Evolutionary conservation across 1,284 basidiomycete genomes (phyloP).

Genomic region (Kwoniella shivajii): DNA sequence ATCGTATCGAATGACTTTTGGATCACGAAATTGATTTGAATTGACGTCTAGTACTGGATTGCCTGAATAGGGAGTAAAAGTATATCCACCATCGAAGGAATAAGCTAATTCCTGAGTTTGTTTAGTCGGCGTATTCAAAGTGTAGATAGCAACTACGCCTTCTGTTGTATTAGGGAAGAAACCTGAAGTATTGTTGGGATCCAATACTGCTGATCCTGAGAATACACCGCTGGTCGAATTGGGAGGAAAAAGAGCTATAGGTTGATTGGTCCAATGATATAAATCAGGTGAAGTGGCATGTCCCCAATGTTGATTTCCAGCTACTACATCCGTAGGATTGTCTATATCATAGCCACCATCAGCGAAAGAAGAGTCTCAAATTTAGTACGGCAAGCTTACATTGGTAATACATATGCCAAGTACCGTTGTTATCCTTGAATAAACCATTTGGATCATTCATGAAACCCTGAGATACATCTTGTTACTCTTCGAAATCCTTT

Average conservation of each 20-base stretch:
- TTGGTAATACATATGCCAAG: constrained; percentile 57
- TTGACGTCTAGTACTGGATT: constrained; percentile 51
- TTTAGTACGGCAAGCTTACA: constrained; percentile 27
- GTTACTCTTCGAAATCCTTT: not conserved
- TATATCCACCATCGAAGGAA: constrained; percentile 53
- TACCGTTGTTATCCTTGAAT: constrained; percentile 50
- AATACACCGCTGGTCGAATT: constrained; percentile 42
- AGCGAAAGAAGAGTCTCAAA: not conserved
- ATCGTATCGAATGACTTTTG: constrained; percentile 54
- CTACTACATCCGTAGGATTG: constrained; percentile 51
- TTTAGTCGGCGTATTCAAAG: constrained; percentile 48
- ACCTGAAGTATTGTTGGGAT: constrained; percentile 55
- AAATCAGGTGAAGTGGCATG: constrained; percentile 55
- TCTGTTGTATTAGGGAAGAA: constrained; percentile 52
- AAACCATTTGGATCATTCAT: constrained; percentile 57
- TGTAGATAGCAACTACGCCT: constrained; percentile 56
- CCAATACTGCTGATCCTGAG: constrained; percentile 54
- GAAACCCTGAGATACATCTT: constrained; percentile 37
- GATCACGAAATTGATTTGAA: constrained; percentile 55
- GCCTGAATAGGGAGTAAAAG: constrained; percentile 48
- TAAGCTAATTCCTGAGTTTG: constrained; percentile 54
- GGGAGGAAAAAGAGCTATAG: constrained; percentile 48
- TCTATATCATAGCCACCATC: constrained; percentile 15
- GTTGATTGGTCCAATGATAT: constrained; percentile 56
- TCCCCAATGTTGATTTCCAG: constrained; percentile 57